Conservation (phyloP, 2,329 filamentous ascomycete genomes). For the Exophiala spinifera region DNA sequence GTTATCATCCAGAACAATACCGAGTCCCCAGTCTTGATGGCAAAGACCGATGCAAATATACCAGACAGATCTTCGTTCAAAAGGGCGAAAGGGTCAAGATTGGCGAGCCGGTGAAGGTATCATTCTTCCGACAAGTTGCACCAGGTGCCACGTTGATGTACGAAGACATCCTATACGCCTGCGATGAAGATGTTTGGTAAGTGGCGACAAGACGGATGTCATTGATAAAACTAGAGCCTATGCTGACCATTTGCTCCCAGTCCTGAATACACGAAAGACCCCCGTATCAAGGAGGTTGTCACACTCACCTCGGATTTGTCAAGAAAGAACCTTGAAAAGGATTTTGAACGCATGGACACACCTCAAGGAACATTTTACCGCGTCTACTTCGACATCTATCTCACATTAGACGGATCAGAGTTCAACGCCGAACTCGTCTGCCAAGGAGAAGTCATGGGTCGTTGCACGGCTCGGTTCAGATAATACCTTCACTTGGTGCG, state of each 20-base stretch:
- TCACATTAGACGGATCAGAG: constrained; percentile 94
- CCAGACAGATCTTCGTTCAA: constrained; percentile 95
- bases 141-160: constrained; percentile 98
- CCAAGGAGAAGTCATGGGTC: constrained; percentile 97
- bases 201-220: neutral
- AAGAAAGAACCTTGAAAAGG: constrained; percentile 97
- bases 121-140: constrained; percentile 96
- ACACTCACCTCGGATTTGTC: constrained; percentile 95
- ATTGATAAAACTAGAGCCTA: too few relatives aligned
- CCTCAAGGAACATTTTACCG: constrained; percentile 95
- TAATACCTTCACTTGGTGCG: constrained; percentile 34
- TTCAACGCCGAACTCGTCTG: constrained; percentile 99
- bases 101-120: constrained; percentile 97
- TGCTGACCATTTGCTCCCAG: constrained; percentile 6
- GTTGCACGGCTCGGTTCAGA: constrained; percentile 85
- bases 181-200: constrained; percentile 83
- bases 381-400: constrained; percentile 67
- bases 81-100: constrained; percentile 99
- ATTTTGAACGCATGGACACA: constrained; percentile 99
- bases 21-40: constrained; percentile 94
- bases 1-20: constrained; percentile 96
- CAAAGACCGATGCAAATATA: constrained; percentile 98
- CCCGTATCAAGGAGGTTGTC: constrained; percentile 99
- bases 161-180: constrained; percentile 95
- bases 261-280: constrained; percentile 98